Conservation (phyloP, 2,329 filamentous ascomycete species). For the Colletotrichum sp. region DNA sequence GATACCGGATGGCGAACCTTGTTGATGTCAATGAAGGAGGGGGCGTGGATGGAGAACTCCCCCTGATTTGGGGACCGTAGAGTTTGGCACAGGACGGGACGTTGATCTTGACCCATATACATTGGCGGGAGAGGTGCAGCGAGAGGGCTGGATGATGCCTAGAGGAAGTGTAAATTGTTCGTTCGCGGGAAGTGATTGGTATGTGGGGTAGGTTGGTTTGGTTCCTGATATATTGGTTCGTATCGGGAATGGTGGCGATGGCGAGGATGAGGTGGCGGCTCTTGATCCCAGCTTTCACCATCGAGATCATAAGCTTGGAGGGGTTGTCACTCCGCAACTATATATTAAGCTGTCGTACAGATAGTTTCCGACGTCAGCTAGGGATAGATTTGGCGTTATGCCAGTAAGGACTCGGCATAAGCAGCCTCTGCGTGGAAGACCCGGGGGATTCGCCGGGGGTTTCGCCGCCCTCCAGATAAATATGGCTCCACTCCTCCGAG, state of each 20-base stretch:
- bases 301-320: not conserved
- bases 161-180: not conserved
- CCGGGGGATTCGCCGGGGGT: not conserved
- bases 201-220: not conserved
- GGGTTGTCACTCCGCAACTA: not conserved
- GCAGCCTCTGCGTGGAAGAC: not conserved
- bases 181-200: not conserved
- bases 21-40: not conserved
- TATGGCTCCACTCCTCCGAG: not conserved
- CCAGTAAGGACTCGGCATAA: not conserved
- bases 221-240: not conserved
- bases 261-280: too few species aligned
- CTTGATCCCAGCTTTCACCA: not conserved
- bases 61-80: not conserved
- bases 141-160: not conserved
- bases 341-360: not conserved
- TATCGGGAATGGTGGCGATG: not conserved
- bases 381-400: accelerated
- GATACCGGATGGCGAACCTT: not conserved
- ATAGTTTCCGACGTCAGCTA: not conserved
- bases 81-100: not conserved
- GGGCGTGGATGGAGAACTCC: not conserved
- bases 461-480: not conserved
- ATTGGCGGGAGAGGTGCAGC: not conserved
- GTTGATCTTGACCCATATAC: not conserved